These are phyloP conservation scores for Mollisia scopiformis DNA, from an alignment of 2,329 filamentous ascomycete species.

Conservation along the genomic window DNA sequence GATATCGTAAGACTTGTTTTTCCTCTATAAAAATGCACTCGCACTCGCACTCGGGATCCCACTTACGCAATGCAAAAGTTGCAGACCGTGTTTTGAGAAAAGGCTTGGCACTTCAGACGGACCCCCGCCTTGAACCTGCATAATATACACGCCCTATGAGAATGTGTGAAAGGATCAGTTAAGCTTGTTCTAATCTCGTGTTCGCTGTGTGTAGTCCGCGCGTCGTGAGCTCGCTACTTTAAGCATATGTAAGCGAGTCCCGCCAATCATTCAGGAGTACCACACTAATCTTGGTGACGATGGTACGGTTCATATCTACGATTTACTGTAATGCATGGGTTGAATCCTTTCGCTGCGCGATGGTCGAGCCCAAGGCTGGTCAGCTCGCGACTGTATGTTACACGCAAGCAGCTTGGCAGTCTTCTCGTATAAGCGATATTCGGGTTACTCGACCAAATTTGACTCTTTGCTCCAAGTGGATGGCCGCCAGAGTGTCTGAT, in stretches of 20 bases:
- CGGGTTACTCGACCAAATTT: too few species aligned
- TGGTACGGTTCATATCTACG: too few species aligned
- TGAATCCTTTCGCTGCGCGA: too few species aligned
- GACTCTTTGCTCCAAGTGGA: too few species aligned
- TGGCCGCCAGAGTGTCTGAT: too few species aligned
- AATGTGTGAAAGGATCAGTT: neutral
- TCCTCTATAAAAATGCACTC: too few species aligned
- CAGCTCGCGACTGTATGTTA: too few species aligned
- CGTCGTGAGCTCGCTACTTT: neutral
- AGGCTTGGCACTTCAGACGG: neutral
- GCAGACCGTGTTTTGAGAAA: neutral
- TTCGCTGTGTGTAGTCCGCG: neutral
- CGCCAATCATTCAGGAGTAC: neutral
- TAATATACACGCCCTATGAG: neutral
- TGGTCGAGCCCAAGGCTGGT: too few species aligned
- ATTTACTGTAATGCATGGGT: too few species aligned
- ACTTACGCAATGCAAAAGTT: neutral
- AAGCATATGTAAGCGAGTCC: neutral
- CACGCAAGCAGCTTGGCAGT: too few species aligned
- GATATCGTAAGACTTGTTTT: neutral
- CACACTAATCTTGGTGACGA: too few species aligned
- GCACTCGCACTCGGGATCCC: neutral
- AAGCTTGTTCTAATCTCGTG: neutral
- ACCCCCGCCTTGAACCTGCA: neutral
- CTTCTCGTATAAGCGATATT: too few species aligned